Percentiles rank a stretch among this genome's conserved stretches.
These are phyloP conservation scores for Jimgerdemannia flammicorona DNA, from an alignment of 192 early-diverging fungal genomes.

Conservation along the genomic window DNA sequence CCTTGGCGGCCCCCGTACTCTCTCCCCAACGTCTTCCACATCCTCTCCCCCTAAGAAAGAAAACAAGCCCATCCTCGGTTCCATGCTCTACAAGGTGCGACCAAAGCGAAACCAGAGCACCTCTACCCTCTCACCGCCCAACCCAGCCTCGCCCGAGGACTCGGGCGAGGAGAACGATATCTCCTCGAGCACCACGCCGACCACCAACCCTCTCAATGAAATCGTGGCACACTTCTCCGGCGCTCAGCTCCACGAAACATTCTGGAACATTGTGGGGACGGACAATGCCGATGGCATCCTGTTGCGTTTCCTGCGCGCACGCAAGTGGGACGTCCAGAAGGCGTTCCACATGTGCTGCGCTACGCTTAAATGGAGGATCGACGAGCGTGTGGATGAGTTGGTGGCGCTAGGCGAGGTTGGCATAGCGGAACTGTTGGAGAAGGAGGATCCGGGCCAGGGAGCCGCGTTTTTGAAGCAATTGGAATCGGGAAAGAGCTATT, in stretches of 20 bases:
- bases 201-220: not conserved
- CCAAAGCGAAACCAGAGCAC: too few relatives aligned
- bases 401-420: slow-evolving; percentile 37
- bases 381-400: slow-evolving; percentile 43
- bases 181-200: slow-evolving; percentile 10
- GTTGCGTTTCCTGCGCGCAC: slow-evolving; percentile 79
- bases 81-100: too few relatives aligned
- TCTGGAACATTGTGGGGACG: slow-evolving; percentile 56
- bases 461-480: slow-evolving; percentile 32
- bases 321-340: slow-evolving; percentile 83
- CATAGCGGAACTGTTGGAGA: slow-evolving; percentile 29
- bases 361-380: slow-evolving; percentile 71
- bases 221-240: not conserved
- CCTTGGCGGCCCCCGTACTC: too few relatives aligned
- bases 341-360: slow-evolving; percentile 69
- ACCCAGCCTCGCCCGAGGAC: slow-evolving; percentile 5
- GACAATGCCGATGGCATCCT: slow-evolving; percentile 74
- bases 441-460: slow-evolving; percentile 30
- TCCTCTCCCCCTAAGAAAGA: too few relatives aligned
- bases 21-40: too few relatives aligned
- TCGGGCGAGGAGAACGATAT: slow-evolving; percentile 2
- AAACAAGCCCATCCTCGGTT: too few relatives aligned
- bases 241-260: slow-evolving; percentile 42
- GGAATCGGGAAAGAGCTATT: slow-evolving; percentile 40
- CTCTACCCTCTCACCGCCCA: too few relatives aligned